These are phyloP conservation scores for Backusella parvicylindrica DNA, from an alignment of 192 early-diverging fungal species.

Conservation along the genomic window DNA sequence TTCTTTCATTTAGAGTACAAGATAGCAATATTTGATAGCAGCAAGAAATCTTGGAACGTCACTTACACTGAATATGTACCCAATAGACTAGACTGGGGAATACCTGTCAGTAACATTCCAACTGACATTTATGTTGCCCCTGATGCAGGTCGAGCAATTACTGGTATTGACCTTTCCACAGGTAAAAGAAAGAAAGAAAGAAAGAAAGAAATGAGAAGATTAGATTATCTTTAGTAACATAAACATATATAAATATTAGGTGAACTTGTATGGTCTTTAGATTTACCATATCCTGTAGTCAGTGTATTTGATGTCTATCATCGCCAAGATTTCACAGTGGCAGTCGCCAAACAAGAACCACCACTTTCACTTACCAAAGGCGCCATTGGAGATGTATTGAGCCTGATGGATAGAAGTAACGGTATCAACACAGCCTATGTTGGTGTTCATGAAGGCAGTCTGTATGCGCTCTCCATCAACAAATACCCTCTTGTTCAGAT, in stretches of 20 bases:
- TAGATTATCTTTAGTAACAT: too few relatives aligned
- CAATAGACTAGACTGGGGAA: conserved; percentile 25
- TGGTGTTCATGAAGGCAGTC: conserved; percentile 57
- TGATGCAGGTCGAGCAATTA: conserved; percentile 23
- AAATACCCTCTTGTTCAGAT: conserved; percentile 59
- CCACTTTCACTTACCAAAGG: conserved; percentile 10
- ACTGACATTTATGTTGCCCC: conserved; percentile 35
- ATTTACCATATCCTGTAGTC: conserved; percentile 52
- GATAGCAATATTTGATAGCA: conserved; percentile 49
- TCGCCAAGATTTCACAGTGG: conserved; percentile 22
- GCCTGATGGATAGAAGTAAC: conserved; percentile 26
- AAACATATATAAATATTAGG: too few relatives aligned
- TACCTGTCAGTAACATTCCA: conserved; percentile 11
- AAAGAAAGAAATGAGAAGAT: too few relatives aligned
- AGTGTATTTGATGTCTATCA: conserved; percentile 52
- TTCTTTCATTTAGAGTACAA: conserved; percentile 43
- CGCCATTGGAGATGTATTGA: conserved; percentile 27
- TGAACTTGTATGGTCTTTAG: conserved; percentile 46
- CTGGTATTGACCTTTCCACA: conserved; percentile 26
- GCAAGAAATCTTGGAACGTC: conserved; percentile 29
- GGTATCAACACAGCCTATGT: conserved; percentile 54
- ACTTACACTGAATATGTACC: conserved; percentile 43
- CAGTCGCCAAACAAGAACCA: conserved; percentile 20
- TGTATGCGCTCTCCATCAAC: conserved; percentile 64
- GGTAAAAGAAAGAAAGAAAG: background rate